A percentile compares a stretch with the other conserved stretches of the same genome.
These are phyloP conservation scores for Gossypium stocksii DNA, from an alignment of 345 rosid genomes.

Conservation along the genomic window DNA sequence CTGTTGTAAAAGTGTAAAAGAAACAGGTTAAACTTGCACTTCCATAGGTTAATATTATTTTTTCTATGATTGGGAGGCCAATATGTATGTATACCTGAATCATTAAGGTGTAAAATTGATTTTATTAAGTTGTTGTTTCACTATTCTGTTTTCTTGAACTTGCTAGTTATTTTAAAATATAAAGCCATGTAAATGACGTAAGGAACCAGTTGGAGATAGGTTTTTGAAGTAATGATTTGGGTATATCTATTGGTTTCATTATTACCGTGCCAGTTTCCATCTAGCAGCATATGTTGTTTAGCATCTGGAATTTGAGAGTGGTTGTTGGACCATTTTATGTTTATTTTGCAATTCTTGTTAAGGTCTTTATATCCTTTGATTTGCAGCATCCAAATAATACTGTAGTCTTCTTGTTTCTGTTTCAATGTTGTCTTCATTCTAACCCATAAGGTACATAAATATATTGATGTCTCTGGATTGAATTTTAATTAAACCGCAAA, in stretches of 20 bases:
- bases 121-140: background rate
- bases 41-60: background rate
- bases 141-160: background rate
- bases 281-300: background rate
- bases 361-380: constrained; percentile 9
- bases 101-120: background rate
- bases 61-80: background rate
- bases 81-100: background rate
- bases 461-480: background rate
- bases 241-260: background rate
- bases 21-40: background rate
- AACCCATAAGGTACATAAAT: background rate
- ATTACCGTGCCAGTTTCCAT: background rate
- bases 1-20: background rate
- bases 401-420: background rate
- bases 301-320: background rate
- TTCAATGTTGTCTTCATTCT: background rate
- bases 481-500: background rate
- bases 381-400: background rate
- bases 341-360: constrained; percentile 1
- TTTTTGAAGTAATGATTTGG: background rate
- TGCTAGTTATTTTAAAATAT: background rate
- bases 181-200: background rate
- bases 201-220: background rate
- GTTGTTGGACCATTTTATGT: background rate